Percentiles rank a stretch among this genome's conserved stretches.
phyloP scores from a whole-genome alignment of 2,329 filamentous ascomycete species.

The Aspergillus jensenii region DNA sequence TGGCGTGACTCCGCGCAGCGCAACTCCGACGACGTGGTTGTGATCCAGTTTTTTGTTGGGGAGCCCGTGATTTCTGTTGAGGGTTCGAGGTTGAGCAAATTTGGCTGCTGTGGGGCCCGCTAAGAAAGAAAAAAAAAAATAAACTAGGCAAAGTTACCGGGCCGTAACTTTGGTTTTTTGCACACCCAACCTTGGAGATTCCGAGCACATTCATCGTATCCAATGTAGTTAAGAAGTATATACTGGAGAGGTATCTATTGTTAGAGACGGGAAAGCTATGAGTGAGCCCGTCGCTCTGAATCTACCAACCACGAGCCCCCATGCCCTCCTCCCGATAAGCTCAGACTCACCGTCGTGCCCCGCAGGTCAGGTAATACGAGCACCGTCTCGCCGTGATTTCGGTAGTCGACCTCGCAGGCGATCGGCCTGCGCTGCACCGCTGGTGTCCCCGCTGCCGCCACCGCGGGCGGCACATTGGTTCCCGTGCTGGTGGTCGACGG shows the following conservation, averaged over 20 bases:
- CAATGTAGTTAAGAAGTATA: too few species aligned
- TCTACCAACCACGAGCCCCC: slow-evolving; percentile 65
- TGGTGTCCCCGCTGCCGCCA: slow-evolving; percentile 14
- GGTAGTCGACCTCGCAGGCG: slow-evolving; percentile 75
- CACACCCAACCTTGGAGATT: background rate
- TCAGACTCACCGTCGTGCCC: slow-evolving; percentile 71
- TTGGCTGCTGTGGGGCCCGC: slow-evolving; percentile 1
- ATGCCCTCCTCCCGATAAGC: slow-evolving; percentile 60
- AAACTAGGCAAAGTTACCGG: slow-evolving; percentile 3
- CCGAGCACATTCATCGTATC: too few species aligned
- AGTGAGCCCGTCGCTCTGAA: slow-evolving; percentile 48
- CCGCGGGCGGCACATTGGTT: slow-evolving; percentile 9
- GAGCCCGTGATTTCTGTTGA: slow-evolving; percentile 17
- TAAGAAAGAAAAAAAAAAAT: background rate
- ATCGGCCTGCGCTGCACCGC: slow-evolving; percentile 36
- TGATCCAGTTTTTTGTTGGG: slow-evolving; percentile 16
- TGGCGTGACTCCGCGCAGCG: slow-evolving; percentile 2
- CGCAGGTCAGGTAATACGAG: slow-evolving; percentile 69
- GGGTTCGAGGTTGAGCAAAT: slow-evolving; percentile 9
- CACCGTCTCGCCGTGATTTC: slow-evolving; percentile 74
- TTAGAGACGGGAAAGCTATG: background rate
- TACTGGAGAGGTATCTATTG: too few species aligned
- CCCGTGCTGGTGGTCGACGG: slow-evolving; percentile 19
- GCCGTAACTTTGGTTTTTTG: slow-evolving; percentile 4
- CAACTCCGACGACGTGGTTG: background rate